Base-by-base conservation (phyloP, 2,329 filamentous ascomycete species). In the Trichoderma sp. region DNA sequence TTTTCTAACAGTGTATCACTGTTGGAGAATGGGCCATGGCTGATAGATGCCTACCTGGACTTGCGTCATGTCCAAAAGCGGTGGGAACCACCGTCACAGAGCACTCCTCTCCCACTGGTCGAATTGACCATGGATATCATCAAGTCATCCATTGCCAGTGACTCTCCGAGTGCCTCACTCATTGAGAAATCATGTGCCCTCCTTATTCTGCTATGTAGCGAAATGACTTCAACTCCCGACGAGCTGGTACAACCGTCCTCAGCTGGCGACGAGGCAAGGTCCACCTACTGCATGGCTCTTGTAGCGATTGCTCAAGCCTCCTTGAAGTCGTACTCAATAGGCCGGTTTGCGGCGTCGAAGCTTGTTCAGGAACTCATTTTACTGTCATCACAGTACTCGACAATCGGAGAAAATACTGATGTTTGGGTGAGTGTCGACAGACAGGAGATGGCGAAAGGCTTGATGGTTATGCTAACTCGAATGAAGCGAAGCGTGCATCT, bases 31-130 rank as follows among this genome's bases (percentile, higher is more conserved):
- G 72, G 77, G 0, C 77, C 80, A 14, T 85, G 82, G 83, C 72
- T 85, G 14, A 72, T 85, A 65, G 84, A 86, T 69, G 77, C 77
- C 7, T 74, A 81, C 67, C 75, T 81, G 43, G 76, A 79, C 48
- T 71, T 85, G 34, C 76, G 79, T 57, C 70, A 75, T 21, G 71
- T 76, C 12, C 78, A 80, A 65, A 76, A 74, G 34, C 73, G 74
- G 67, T 78, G 80, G 75, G 74, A 75, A 44, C 61, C 71, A 45
- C 44, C 70, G 52, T 69, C 71, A 63, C 72, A 72, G 17, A 71
- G 69, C 44, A 74, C 75, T 21, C 70, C 79, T 4, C 69, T 78
- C 9, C 67, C 74, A 10, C 68, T 80, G 2, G 70, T 84, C 4
- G 74, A 78, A 47, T 74, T 72, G 45, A 72, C 75, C 3, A 64